Evolutionary conservation across 2,329 filamentous ascomycete species (phyloP).

Genomic region (Apiospora rasikravindrae): DNA sequence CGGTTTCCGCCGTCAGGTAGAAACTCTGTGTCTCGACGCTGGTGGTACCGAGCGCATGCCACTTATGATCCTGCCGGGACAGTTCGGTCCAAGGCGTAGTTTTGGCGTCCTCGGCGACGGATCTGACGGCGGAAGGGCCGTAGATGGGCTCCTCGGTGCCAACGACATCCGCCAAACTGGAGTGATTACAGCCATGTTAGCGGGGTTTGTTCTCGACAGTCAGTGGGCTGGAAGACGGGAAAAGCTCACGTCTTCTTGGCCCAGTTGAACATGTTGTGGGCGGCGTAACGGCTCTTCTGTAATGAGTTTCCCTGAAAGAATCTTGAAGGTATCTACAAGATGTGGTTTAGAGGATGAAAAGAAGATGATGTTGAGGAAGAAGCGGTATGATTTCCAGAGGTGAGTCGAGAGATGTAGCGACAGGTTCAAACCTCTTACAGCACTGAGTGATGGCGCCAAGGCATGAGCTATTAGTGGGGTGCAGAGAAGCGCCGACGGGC

Average conservation of each 20-base stretch:
- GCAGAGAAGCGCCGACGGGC: slow-evolving; percentile 6
- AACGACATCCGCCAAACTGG: slow-evolving; percentile 77
- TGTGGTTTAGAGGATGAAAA: background rate
- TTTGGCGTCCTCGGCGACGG: slow-evolving; percentile 81
- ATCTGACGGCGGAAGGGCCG: slow-evolving; percentile 83
- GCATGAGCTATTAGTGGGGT: slow-evolving; percentile 7
- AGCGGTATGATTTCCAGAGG: slow-evolving; percentile 5
- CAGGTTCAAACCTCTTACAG: slow-evolving; percentile 11
- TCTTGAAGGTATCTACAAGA: background rate
- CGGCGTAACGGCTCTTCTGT: background rate
- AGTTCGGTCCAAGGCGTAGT: slow-evolving; percentile 81
- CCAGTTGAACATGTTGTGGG: slow-evolving; percentile 80
- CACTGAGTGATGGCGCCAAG: slow-evolving; percentile 13
- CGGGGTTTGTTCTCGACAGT: slow-evolving; percentile 17
- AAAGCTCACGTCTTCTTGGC: slow-evolving; percentile 82
- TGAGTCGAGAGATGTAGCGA: background rate
- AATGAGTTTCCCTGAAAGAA: background rate
- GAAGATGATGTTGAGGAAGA: slow-evolving; percentile 8
- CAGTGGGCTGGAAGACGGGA: slow-evolving; percentile 15
- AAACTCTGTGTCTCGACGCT: slow-evolving; percentile 95
- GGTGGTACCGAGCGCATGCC: slow-evolving; percentile 81
- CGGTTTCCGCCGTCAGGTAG: slow-evolving; percentile 83
- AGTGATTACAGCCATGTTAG: slow-evolving; percentile 32
- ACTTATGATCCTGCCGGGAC: slow-evolving; percentile 79
- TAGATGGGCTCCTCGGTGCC: slow-evolving; percentile 97